Evolutionary conservation across 805 yeast species (phyloP).

Genomic region (Lipomyces chichibuensis): DNA sequence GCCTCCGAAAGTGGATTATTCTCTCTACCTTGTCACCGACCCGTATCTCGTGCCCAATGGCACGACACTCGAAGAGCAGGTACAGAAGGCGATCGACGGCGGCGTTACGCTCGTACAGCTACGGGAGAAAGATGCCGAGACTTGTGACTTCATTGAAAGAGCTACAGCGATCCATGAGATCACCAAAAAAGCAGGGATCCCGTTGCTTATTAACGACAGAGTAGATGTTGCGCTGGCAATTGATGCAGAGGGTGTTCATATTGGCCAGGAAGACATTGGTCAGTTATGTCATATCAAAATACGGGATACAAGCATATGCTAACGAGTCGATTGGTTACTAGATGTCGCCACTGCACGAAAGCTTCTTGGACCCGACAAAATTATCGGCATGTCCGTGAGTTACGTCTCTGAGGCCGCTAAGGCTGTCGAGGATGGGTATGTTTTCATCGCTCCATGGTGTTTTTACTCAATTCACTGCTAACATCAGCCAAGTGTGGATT

Average conservation of each 20-base stretch:
- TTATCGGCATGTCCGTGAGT: slow-evolving; percentile 78
- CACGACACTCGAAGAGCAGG: slow-evolving; percentile 58
- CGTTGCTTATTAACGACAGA: slow-evolving; percentile 82
- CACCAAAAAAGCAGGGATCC: slow-evolving; percentile 64
- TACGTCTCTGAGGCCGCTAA: slow-evolving; percentile 57
- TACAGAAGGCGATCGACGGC: slow-evolving; percentile 60
- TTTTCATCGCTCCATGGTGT: slow-evolving; percentile 34
- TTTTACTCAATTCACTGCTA: neutral
- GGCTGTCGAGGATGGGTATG: slow-evolving; percentile 51
- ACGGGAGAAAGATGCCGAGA: slow-evolving; percentile 74
- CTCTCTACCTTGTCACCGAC: slow-evolving; percentile 79
- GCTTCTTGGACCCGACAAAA: slow-evolving; percentile 71
- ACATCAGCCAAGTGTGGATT: slow-evolving; percentile 56
- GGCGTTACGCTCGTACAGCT: slow-evolving; percentile 85
- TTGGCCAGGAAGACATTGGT: slow-evolving; percentile 88
- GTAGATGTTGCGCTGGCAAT: slow-evolving; percentile 87
- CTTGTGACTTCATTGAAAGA: slow-evolving; percentile 64
- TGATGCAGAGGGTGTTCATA: slow-evolving; percentile 89
- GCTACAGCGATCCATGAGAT: slow-evolving; percentile 65
- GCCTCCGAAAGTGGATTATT: slow-evolving; percentile 51
- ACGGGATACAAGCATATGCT: neutral
- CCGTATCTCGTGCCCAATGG: slow-evolving; percentile 70
- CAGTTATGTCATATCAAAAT: neutral
- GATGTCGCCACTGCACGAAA: slow-evolving; percentile 56
- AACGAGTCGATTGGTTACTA: slow-evolving; percentile 31